Base-by-base conservation (phyloP, 2,329 filamentous ascomycete species). In the Stagonosporopsis chrysanthemi region DNA sequence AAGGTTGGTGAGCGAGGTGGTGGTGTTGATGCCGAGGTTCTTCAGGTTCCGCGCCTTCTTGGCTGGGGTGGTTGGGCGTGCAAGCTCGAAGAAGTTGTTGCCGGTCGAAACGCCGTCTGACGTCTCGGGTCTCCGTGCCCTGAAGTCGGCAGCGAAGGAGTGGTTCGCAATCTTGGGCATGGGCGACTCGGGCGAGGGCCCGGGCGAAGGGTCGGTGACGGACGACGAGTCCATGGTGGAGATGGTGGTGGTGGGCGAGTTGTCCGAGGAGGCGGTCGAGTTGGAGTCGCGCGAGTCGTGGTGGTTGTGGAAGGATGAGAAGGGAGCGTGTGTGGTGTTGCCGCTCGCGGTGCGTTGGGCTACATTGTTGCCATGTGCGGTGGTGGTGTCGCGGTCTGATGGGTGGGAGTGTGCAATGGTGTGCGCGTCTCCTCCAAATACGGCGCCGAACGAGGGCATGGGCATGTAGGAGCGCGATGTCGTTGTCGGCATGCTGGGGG, bases 201-300 rank as follows among this genome's bases (percentile, higher is more conserved):
- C 94, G 3, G 95, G 92, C 5, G 94, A 97, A 7, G 91, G 89
- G 68, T 98, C 94, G 28, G 93, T 93, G 45, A 95, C 83, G 28
- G 92, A 91, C 8, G 92, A 94, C 5, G 93, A 96, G 78, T 97
- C 94, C 62, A 94, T 91, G 19, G 92, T 97, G 6, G 92, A 97
- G 46, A 95, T 86, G 2, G 94, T 97, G 3, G 93, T 97, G 7
- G 94, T 98, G 1, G 95, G 95, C 8, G 94, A 98, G 22, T 94
- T 97, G 71, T 97, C 93, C 39, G 91, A 91, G 1, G 95, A 98
- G 63, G 91, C 91, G 15, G 90, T 91, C 7, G 89, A 93, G n/a
- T 86, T 89, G 78, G 89, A 92, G 72, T 91, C 86, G 73, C 87
- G 84, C 77, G 89, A 92, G 74, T 91, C 89, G 70, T 88, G 87